phyloP scores from a whole-genome alignment of 768 basidiomycete species.

The Asterophora parasitica region DNA sequence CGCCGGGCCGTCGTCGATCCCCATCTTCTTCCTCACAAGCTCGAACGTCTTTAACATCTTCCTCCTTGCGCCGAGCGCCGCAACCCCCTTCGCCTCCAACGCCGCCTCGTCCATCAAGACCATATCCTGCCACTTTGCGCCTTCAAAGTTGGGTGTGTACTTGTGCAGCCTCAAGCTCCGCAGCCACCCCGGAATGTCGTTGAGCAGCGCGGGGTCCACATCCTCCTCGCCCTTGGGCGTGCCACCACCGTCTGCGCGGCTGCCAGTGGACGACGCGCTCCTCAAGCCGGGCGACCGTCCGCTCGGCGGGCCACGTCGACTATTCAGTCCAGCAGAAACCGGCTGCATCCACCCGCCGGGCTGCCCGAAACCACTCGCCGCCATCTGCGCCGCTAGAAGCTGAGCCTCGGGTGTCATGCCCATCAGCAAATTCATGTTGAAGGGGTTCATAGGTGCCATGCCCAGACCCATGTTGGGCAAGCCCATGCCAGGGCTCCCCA shows the following conservation, averaged over 20 bases:
- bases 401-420: slow-evolving; percentile 81
- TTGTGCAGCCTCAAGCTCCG: slow-evolving; percentile 94
- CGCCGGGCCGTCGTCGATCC: slow-evolving; percentile 53
- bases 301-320: slow-evolving; percentile 40
- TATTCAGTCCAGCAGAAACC: slow-evolving; percentile 40
- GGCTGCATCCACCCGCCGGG: slow-evolving; percentile 49
- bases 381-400: slow-evolving; percentile 83
- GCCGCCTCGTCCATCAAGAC: slow-evolving; percentile 83
- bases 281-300: slow-evolving; percentile 50
- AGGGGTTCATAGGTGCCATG: slow-evolving; percentile 64
- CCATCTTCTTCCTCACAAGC: slow-evolving; percentile 85
- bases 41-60: slow-evolving; percentile 98
- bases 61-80: slow-evolving; percentile 94
- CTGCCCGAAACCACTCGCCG: slow-evolving; percentile 52
- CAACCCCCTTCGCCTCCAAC: slow-evolving; percentile 92
- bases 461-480: slow-evolving; percentile 44
- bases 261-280: slow-evolving; percentile 38
- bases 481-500: slow-evolving; percentile 50
- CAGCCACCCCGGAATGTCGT: slow-evolving; percentile 91
- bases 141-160: slow-evolving; percentile 97
- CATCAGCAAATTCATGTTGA: slow-evolving; percentile 75
- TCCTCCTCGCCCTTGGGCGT: slow-evolving; percentile 86
- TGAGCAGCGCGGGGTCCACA: slow-evolving; percentile 80
- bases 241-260: slow-evolving; percentile 36
- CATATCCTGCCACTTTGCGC: slow-evolving; percentile 90